Base-by-base conservation (phyloP, 129 eudicot genomes). In the Scalesia atractyloides region DNA sequence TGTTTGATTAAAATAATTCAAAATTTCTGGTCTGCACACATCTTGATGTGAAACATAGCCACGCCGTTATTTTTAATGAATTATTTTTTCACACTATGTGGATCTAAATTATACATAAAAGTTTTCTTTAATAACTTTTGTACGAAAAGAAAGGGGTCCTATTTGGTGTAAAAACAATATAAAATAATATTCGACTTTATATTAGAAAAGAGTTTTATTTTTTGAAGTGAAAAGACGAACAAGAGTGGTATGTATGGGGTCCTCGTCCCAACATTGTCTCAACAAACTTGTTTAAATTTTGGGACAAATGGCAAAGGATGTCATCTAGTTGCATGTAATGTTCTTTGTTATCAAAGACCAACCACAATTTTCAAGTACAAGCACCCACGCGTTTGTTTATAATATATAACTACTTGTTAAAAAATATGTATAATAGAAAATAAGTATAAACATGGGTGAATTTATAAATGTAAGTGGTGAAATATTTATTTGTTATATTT, bases 1-100 rank as follows among this genome's bases (percentile, higher is more conserved):
- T 77, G 81, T 69, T 77, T 51, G 70, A 62, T 61, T 62, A 60
- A 59, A 77, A 62, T 69, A 77, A 48, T 60, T 61, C 12, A 26
- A 12, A 20, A 37, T 69, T 70, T 69, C 43, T 63, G 71, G 81
- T 69, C 46, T 68, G 48, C 64, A 69, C 39, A 22, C 71, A 69
- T 77, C 56, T 77, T 77, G 81, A 77, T 64, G 81, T 69, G 76
- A 77, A 60, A 60, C 24, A 77, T 61, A 69, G 76, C 81, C 81
- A 77, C 81, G 76, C 81, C 81, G 71, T 70, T 69, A 60, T 57
- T 77, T 76, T 69, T 60, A 48, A 61, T 30, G 47, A 37, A 65
- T 74, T 74, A 13, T 52, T 36, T 37, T 41, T 41, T 41, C 46
- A 41, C 10, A 41, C 46, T 41, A 7, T 41, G n/a, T 59, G 62